Evolutionary conservation across 192 early-diverging fungal species (phyloP), one percentile per base, ranked within the genome.

Genomic region (Coemansia sp.): DNA sequence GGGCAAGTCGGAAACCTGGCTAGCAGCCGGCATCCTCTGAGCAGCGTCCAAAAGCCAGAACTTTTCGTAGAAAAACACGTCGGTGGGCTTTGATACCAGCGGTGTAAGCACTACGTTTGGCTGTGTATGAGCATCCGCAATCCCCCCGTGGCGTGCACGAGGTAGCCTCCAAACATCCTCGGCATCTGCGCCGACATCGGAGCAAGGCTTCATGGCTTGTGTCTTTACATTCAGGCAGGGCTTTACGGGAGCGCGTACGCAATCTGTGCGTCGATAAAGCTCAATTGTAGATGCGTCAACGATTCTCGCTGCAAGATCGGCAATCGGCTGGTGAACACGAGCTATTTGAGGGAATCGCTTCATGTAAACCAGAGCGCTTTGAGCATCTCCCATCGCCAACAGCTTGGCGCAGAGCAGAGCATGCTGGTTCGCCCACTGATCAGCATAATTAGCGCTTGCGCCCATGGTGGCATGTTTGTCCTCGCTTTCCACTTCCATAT

Each of bases 31-130:
- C 18, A 81, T 46, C 46, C 46, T 53, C 11, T 31, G n/a, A 2
- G 65, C 60, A 6, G 66, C 39, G 21, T 74, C 79, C 10, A 72
- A 60, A 13, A 69, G 70, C 79, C 79, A 81, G 51, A 81, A 81
- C 34, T 66, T 67, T 16, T 81, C 73, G 50, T 81, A 81, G 35
- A 81, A 81, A 60, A 81, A 81, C 37, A 63, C 70, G 16, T 76
- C 79, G 58, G 36, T 62, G n/a, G 79, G 56, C 26, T 39, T 58
- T 40, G 38, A 60, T 24, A 43, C 39, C 24, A 68, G 65, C 21
- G 77, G 77, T 3, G 69, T 67, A 3, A 80, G 69, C 16, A 74
- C 69, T 31, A 70, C 39, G 28, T 57, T 59, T 23, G 37, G 36
- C 16, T 65, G 53, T 26, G 28, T 9, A 9, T 57, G 28, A 36